Evolutionary conservation across 495 filamentous ascomycete species (phyloP), one percentile per base, ranked within the genome.

Genomic region (Talaromyces stipitatus): DNA sequence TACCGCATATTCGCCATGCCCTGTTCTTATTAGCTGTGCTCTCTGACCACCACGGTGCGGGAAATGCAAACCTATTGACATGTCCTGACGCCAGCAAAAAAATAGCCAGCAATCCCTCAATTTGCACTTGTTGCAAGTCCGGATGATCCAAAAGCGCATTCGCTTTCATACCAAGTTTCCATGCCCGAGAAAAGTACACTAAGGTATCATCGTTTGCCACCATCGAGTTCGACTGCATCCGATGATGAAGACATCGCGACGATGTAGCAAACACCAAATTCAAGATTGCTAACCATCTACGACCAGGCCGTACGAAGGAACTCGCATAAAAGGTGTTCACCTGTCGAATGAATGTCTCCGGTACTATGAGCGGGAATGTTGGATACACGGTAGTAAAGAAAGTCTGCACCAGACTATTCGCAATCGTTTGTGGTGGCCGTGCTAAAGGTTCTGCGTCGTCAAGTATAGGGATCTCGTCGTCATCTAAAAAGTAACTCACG

Each of bases 261-360:
- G 78, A 77, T 57, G 86, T 84, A 16, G 85, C 85, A 64, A 88
- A 86, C 29, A 87, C 73, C n/a, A 86, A 59, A 64, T 89, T 87
- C 20, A 87, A 59, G 16, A 82, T 79, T 0, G 81, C 79, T 45
- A 83, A 66, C 82, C 82, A 87, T 47, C 76, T 69, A 16, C 68
- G 72, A 2, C 73, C 70, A 18, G 76, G 72, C 33, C 69, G 65
- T 27, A 70, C 61, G 18, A 60, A 67, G 9, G 66, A 54, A 26
- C 66, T 64, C 33, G 64, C 57, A 50, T 71, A 77, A 33, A 72
- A 76, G 3, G 64, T 66, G 41, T 64, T 69, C 59, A 72, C 75
- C 54, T 81, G 77, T 27, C 56, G 56, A 28, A 71, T 47, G 29
- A 79, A 79, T n/a, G 69, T 63, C 9, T 52, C 60, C 50, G 78